A percentile compares a stretch with the other conserved stretches of the same genome.
Conservation (phyloP, 257 asterid genomes). For the Knoxia roxburghii region DNA sequence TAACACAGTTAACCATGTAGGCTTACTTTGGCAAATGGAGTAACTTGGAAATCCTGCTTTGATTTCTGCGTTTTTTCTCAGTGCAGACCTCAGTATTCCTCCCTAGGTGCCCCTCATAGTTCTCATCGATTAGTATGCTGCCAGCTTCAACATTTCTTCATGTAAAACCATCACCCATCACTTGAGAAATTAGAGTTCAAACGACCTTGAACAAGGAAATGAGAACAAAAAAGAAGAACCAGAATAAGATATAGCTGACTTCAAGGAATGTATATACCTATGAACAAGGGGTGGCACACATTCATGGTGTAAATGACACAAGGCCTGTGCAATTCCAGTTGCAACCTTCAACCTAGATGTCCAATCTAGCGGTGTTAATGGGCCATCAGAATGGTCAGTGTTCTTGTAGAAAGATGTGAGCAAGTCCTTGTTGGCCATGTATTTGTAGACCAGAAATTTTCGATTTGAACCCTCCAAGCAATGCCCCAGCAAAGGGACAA, state of each 20-base stretch:
- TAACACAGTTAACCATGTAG: background rate
- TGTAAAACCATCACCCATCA: background rate
- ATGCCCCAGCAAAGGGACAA: constrained; percentile 14
- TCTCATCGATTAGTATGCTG: constrained; percentile 14
- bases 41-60: background rate
- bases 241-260: background rate
- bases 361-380: constrained; percentile 4
- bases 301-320: constrained; percentile 14
- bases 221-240: background rate
- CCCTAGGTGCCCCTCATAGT: constrained; percentile 7
- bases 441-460: constrained; percentile 11
- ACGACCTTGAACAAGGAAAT: too few species aligned
- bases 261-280: constrained; percentile 9
- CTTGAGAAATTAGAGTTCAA: background rate
- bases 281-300: constrained; percentile 18
- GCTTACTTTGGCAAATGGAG: background rate
- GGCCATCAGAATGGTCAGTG: background rate
- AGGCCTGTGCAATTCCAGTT: constrained; percentile 8
- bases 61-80: background rate
- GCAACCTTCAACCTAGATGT: constrained; percentile 11
- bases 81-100: constrained; percentile 1
- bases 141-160: constrained; percentile 17
- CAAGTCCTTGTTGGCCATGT: background rate
- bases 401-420: background rate
- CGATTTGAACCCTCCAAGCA: background rate